A percentile compares a stretch with the other conserved stretches of the same genome.
phyloP scores from a whole-genome alignment of 164 flowering plant species.

The Magnolia changhungtana region DNA sequence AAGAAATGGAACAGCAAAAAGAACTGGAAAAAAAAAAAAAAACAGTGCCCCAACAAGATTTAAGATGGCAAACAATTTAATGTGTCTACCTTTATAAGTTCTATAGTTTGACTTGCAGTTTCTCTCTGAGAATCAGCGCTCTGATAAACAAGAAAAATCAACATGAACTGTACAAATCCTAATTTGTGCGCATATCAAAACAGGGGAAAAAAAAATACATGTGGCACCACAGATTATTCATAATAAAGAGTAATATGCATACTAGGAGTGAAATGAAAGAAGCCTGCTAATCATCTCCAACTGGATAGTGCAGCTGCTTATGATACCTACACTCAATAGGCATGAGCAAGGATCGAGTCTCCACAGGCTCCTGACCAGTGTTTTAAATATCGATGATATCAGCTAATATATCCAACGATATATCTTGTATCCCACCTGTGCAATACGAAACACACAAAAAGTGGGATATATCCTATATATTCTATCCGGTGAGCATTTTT shows the following conservation, averaged over 20 bases:
- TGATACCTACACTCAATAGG: too few species aligned
- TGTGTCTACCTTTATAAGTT: conserved; percentile 83
- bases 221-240: too few species aligned
- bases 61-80: not conserved
- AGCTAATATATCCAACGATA: too few species aligned
- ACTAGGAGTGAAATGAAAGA: not conserved
- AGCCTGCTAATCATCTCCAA: too few species aligned
- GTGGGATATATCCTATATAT: too few species aligned
- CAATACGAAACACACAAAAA: too few species aligned
- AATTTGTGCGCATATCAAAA: not conserved
- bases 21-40: not conserved
- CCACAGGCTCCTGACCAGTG: not conserved
- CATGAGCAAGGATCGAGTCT: not conserved
- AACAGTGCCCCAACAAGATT: not conserved
- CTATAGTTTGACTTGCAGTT: conserved; percentile 97
- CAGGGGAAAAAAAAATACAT: too few species aligned
- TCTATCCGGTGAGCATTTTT: too few species aligned
- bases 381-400: too few species aligned
- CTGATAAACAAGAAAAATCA: conserved; percentile 41
- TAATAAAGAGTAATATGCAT: too few species aligned
- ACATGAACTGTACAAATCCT: conserved; percentile 2
- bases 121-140: conserved; percentile 99
- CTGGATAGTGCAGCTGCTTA: too few species aligned
- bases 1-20: not conserved
- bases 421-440: too few species aligned